A percentile compares a stretch with the other conserved stretches of the same genome.
phyloP scores from a whole-genome alignment of 83 land plant genomes.

The Diphasiastrum complanatum region DNA sequence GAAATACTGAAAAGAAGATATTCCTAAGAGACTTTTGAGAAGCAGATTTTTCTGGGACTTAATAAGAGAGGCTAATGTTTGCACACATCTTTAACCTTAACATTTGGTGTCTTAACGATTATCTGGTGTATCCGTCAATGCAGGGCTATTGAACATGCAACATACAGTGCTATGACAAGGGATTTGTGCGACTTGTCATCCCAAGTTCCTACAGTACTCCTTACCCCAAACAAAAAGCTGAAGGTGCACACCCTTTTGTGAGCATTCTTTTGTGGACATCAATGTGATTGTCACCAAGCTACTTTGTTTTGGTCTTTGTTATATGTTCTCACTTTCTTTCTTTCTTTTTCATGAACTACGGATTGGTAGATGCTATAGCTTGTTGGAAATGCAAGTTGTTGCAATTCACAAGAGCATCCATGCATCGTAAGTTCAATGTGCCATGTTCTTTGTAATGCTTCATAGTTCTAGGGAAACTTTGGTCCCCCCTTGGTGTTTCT shows the following conservation, averaged over 20 bases:
- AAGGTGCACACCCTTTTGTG: conserved; percentile 56
- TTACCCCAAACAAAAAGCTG: conserved; percentile 76
- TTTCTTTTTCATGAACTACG: too few species aligned
- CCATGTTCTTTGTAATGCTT: too few species aligned
- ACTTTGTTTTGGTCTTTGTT: not conserved
- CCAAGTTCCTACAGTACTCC: conserved; percentile 64
- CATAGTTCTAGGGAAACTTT: too few species aligned
- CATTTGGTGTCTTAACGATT: not conserved
- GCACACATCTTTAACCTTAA: not conserved
- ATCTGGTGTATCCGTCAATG: not conserved
- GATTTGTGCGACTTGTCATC: conserved; percentile 87
- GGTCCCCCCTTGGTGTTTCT: too few species aligned
- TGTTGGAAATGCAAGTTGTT: too few species aligned
- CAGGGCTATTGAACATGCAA: conserved; percentile 98
- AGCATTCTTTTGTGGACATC: not conserved
- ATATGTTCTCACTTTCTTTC: too few species aligned
- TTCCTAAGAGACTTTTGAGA: too few species aligned
- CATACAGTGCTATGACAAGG: conserved; percentile 76
- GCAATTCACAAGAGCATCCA: too few species aligned
- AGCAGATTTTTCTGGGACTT: too few species aligned
- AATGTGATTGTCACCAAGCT: not conserved
- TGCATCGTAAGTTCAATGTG: too few species aligned
- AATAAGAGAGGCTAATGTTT: not conserved
- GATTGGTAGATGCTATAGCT: too few species aligned
- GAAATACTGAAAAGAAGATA: too few species aligned